Evolutionary conservation across 495 filamentous ascomycete species (phyloP).

Genomic region (Podospora comata): DNA sequence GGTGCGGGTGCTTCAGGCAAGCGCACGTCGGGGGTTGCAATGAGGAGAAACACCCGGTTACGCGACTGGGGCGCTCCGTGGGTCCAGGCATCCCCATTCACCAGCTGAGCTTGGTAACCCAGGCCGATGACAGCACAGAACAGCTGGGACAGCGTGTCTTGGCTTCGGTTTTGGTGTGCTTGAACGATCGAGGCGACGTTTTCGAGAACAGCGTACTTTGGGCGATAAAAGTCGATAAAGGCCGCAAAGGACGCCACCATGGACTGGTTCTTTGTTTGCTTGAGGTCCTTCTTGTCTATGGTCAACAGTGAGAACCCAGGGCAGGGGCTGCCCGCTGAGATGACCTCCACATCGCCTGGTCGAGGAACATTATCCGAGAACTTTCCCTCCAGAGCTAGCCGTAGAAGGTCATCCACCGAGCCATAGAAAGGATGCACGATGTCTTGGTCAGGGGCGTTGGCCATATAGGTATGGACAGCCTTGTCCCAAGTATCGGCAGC

Average conservation of each 20-base stretch:
- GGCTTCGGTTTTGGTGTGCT: conserved; percentile 32
- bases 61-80: conserved; percentile 61
- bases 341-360: conserved; percentile 61
- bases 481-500: conserved; percentile 60
- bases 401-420: conserved; percentile 67
- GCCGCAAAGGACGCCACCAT: conserved; percentile 70
- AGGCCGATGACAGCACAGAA: conserved; percentile 66
- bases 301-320: conserved; percentile 67
- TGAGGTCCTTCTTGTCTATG: conserved; percentile 41
- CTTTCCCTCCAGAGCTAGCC: conserved; percentile 51
- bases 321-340: conserved; percentile 71
- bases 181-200: conserved; percentile 64
- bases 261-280: conserved; percentile 60
- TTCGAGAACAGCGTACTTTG: conserved; percentile 68
- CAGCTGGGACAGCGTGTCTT: conserved; percentile 65
- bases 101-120: conserved; percentile 67
- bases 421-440: conserved; percentile 52
- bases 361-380: conserved; percentile 44
- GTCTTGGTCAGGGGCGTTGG: conserved; percentile 44
- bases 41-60: conserved; percentile 61
- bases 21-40: conserved; percentile 58
- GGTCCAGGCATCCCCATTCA: conserved; percentile 64
- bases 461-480: conserved; percentile 67
- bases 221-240: conserved; percentile 68
- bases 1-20: conserved; percentile 52